Conservation (phyloP, 768 basidiomycete genomes). For the Russula foetens region DNA sequence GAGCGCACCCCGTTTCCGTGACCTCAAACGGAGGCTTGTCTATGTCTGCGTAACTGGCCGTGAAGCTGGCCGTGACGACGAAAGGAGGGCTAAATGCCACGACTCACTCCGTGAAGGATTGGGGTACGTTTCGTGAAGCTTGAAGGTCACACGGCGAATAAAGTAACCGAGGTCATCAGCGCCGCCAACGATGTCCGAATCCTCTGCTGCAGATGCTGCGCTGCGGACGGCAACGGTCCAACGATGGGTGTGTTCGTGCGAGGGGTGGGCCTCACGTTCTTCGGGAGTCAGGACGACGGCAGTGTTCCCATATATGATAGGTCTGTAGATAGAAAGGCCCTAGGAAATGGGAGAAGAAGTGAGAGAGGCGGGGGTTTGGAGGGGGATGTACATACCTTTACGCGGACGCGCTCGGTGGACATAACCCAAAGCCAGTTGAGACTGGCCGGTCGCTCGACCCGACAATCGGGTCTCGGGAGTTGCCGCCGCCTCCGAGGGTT, state of each 20-base stretch:
- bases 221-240: constrained; percentile 96
- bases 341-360: constrained; percentile 26
- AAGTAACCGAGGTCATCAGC: constrained; percentile 87
- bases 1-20: constrained; percentile 83
- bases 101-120: constrained; percentile 81
- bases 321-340: constrained; percentile 83
- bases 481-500: neutral
- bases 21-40: constrained; percentile 94
- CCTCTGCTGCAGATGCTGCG: constrained; percentile 62
- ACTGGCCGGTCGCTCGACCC: too few species aligned
- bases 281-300: constrained; percentile 68
- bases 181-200: constrained; percentile 76
- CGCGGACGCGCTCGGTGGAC: constrained; percentile 67
- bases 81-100: neutral
- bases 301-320: constrained; percentile 94
- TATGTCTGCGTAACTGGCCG: constrained; percentile 43
- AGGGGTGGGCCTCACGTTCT: constrained; percentile 50
- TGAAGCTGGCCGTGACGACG: neutral
- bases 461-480: too few species aligned
- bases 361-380: constrained; percentile 3
- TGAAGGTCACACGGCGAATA: constrained; percentile 95
- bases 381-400: constrained; percentile 47
- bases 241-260: constrained; percentile 81
- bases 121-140: constrained; percentile 92
- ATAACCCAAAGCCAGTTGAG: constrained; percentile 17